phyloP scores from a whole-genome alignment of 192 early-diverging fungal genomes.

The Umbelopsis sp. region DNA sequence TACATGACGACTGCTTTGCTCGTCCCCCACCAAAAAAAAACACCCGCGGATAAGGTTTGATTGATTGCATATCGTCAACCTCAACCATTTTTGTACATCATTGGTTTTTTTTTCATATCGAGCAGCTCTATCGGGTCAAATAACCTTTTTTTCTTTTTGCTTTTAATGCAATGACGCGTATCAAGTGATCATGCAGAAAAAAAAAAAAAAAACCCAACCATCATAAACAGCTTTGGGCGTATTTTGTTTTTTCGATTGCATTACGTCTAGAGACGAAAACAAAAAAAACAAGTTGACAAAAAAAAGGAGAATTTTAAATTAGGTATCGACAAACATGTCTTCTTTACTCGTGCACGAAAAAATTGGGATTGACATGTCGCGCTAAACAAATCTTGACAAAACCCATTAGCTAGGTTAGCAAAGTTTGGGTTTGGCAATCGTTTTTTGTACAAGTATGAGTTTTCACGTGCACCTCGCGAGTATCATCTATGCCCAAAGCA shows the following conservation, averaged over 20 bases:
- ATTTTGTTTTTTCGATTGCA: not conserved
- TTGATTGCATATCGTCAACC: not conserved
- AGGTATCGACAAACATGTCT: too few species aligned
- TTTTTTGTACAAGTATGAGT: not conserved
- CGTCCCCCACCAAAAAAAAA: conserved; percentile 17
- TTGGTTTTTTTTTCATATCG: not conserved
- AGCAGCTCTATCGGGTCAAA: not conserved
- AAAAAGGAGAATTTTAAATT: not conserved
- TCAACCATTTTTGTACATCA: too few species aligned
- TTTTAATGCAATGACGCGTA: not conserved
- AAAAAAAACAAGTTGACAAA: not conserved
- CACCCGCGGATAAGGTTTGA: not conserved
- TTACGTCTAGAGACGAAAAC: not conserved
- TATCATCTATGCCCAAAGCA: not conserved
- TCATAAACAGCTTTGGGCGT: too few species aligned
- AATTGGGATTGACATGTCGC: not conserved
- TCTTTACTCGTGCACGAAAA: not conserved
- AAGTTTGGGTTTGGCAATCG: not conserved
- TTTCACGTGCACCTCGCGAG: not conserved
- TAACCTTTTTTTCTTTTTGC: not conserved
- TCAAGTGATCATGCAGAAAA: not conserved
- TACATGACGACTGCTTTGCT: not conserved
- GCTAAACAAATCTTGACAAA: not conserved
- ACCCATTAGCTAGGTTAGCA: not conserved
- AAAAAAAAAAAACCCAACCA: too few species aligned